These are phyloP conservation scores for Colletotrichum godetiae DNA, from an alignment of 2,329 filamentous ascomycete species.

Conservation along the genomic window DNA sequence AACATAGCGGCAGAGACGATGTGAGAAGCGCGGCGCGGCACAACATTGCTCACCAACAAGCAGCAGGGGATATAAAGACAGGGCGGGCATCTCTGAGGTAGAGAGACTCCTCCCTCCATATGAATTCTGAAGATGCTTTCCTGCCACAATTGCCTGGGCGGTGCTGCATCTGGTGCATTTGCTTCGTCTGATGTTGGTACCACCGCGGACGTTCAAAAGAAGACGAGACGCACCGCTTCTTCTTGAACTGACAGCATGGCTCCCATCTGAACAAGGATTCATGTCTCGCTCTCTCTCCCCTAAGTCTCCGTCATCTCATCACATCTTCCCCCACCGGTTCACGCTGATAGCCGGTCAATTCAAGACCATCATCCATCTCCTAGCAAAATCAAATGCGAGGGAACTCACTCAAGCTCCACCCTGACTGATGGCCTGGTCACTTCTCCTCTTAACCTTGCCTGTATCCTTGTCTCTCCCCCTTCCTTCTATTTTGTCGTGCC, in stretches of 20 bases:
- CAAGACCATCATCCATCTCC: neutral
- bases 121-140: constrained; percentile 19
- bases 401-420: neutral
- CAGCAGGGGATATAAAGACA: constrained; percentile 6
- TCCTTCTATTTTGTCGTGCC: neutral
- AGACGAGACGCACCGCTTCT: neutral
- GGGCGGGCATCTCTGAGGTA: neutral
- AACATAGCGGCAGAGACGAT: neutral
- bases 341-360: constrained; percentile 18
- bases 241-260: neutral
- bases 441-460: neutral
- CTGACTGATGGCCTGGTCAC: neutral
- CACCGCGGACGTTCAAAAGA: neutral
- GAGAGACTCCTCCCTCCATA: neutral
- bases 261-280: neutral
- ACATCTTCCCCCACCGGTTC: constrained; percentile 24
- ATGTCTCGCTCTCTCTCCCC: neutral
- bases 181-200: neutral
- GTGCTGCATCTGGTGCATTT: neutral
- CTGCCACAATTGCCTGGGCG: neutral
- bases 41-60: constrained; percentile 18
- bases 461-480: constrained; percentile 1
- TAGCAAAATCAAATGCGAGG: neutral
- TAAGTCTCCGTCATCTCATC: neutral
- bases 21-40: neutral